Conservation (phyloP, 371 early-diverging fungal species). For the Lichtheimia ramosa region DNA sequence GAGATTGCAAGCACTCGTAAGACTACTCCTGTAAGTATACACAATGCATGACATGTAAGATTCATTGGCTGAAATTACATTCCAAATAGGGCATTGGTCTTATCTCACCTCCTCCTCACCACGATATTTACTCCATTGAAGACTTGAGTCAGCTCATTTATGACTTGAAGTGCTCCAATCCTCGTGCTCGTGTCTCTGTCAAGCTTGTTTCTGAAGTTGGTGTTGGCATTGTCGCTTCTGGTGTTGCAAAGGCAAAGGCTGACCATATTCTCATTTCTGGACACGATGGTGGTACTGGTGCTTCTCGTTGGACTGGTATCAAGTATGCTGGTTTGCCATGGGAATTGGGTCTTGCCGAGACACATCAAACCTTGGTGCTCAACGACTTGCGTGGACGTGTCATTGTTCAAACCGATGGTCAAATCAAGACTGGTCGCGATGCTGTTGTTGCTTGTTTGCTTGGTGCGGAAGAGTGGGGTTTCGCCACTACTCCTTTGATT, state of each 20-base stretch:
- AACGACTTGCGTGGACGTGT: constrained; percentile 96
- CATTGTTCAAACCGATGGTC: constrained; percentile 96
- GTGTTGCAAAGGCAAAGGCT: constrained; percentile 96
- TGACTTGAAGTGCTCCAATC: constrained; percentile 94
- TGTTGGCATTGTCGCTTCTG: constrained; percentile 94
- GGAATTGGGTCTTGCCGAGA: constrained; percentile 97
- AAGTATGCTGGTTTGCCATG: constrained; percentile 97
- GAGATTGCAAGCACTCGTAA: constrained; percentile 93
- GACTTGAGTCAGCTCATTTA: constrained; percentile 97
- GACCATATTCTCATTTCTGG: constrained; percentile 95
- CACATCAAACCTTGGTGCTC: constrained; percentile 94
- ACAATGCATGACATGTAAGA: neutral
- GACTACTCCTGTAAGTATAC: constrained; percentile 68
- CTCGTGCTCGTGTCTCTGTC: constrained; percentile 88
- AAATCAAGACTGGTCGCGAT: constrained; percentile 96
- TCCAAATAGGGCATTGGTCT: constrained; percentile 80
- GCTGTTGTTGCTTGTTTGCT: constrained; percentile 94
- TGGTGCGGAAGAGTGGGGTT: constrained; percentile 98
- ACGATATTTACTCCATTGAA: constrained; percentile 97
- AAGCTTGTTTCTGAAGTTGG: constrained; percentile 97
- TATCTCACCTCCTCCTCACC: constrained; percentile 96
- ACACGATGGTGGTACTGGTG: constrained; percentile 98
- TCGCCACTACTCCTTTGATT: constrained; percentile 96
- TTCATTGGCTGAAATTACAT: neutral
- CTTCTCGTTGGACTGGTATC: constrained; percentile 96